phyloP scores from a whole-genome alignment of 495 filamentous ascomycete genomes.

The Aspergillus diversus region DNA sequence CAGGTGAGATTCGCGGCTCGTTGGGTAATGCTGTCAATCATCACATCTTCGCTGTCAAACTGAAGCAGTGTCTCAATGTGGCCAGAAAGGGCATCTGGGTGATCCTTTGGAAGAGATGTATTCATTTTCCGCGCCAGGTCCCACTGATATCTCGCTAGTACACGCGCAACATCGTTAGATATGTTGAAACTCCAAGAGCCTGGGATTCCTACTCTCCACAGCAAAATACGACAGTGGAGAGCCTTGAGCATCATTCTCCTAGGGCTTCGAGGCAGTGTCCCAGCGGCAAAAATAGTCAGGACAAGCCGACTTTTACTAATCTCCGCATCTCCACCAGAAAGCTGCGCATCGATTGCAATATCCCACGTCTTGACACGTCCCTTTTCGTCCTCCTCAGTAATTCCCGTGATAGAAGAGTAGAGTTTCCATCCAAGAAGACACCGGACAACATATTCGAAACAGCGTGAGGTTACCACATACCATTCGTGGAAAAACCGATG shows the following conservation, averaged over 20 bases:
- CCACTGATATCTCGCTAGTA: constrained; percentile 77
- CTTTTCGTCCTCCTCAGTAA: constrained; percentile 82
- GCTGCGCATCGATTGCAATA: constrained; percentile 91
- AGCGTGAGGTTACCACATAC: constrained; percentile 77
- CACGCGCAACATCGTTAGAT: constrained; percentile 66
- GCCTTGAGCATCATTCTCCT: constrained; percentile 89
- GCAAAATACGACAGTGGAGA: constrained; percentile 82
- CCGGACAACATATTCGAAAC: constrained; percentile 76
- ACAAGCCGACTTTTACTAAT: constrained; percentile 86
- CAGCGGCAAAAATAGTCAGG: constrained; percentile 85
- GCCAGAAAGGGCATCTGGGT: constrained; percentile 69
- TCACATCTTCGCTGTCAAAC: constrained; percentile 76
- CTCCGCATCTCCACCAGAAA: constrained; percentile 90
- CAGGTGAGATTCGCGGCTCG: constrained; percentile 90
- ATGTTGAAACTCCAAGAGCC: constrained; percentile 62
- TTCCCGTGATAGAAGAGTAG: constrained; percentile 77
- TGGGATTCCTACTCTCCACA: constrained; percentile 74
- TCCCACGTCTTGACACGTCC: constrained; percentile 91
- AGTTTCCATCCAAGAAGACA: constrained; percentile 74
- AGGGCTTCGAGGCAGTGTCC: constrained; percentile 83
- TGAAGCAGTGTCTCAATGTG: constrained; percentile 75
- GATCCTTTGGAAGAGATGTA: constrained; percentile 57
- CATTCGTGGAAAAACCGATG: constrained; percentile 85
- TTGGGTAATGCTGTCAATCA: constrained; percentile 76
- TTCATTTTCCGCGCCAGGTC: constrained; percentile 72